Conservation (phyloP, 805 yeast genomes). For the Kuraishia ogatae region DNA sequence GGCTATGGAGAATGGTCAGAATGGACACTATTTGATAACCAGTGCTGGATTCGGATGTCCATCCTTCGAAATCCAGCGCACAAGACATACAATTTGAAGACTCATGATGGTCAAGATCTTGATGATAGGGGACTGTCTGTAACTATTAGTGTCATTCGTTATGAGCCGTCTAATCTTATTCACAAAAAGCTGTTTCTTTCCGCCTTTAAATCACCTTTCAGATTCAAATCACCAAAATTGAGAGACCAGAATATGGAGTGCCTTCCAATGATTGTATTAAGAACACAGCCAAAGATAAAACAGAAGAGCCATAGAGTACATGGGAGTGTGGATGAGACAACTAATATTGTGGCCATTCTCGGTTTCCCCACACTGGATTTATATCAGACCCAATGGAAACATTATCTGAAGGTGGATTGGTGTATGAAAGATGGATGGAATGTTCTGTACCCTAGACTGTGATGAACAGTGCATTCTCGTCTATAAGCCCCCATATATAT, state of each 20-base stretch:
- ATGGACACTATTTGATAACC: slow-evolving; percentile 29
- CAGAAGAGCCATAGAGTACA: neutral
- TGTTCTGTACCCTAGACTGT: neutral
- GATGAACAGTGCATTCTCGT: neutral
- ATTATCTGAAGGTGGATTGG: neutral
- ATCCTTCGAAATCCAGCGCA: neutral
- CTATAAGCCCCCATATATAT: neutral
- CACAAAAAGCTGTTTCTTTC: neutral
- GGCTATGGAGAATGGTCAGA: slow-evolving; percentile 13
- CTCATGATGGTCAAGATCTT: neutral
- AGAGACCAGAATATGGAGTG: neutral
- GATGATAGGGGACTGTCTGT: neutral
- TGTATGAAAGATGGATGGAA: neutral
- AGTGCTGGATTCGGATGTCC: slow-evolving; percentile 26
- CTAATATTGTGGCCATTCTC: neutral
- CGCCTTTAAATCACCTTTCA: neutral
- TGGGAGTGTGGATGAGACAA: too few species aligned
- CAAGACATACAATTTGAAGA: neutral
- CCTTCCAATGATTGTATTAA: neutral
- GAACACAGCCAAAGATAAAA: neutral
- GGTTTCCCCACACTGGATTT: neutral
- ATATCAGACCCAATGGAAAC: neutral
- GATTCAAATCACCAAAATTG: neutral
- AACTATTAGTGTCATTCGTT: neutral
- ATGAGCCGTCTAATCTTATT: neutral